Conservation (phyloP, 805 yeast species). For the Diddensiella santjacobensis region DNA sequence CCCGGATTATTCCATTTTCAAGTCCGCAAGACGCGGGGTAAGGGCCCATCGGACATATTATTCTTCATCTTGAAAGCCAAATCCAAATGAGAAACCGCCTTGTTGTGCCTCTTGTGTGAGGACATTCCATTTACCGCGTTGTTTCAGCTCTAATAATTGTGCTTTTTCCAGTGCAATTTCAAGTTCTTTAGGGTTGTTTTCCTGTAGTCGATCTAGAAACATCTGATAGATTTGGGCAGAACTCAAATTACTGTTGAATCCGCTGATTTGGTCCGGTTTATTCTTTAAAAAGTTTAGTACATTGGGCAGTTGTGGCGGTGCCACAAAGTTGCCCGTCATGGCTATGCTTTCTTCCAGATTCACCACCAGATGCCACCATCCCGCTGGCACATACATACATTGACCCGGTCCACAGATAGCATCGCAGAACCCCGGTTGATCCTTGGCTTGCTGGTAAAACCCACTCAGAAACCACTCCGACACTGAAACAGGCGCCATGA, state of each 20-base stretch:
- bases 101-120: slow-evolving; percentile 31
- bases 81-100: slow-evolving; percentile 37
- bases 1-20: too few species aligned
- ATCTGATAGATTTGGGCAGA: slow-evolving; percentile 59
- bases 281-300: slow-evolving; percentile 65
- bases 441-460: slow-evolving; percentile 54
- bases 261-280: slow-evolving; percentile 70
- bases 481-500: slow-evolving; percentile 84
- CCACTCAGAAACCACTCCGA: slow-evolving; percentile 90
- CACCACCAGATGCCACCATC: slow-evolving; percentile 97
- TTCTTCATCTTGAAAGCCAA: slow-evolving; percentile 27
- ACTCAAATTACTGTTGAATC: slow-evolving; percentile 47
- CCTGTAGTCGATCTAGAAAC: slow-evolving; percentile 49
- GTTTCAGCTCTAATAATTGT: slow-evolving; percentile 32
- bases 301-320: slow-evolving; percentile 53
- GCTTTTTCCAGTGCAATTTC: slow-evolving; percentile 36
- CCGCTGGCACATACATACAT: slow-evolving; percentile 86
- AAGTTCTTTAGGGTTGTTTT: slow-evolving; percentile 38
- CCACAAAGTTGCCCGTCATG: slow-evolving; percentile 84
- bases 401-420: slow-evolving; percentile 80
- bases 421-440: slow-evolving; percentile 46
- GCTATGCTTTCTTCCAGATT: slow-evolving; percentile 68
- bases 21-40: too few species aligned
- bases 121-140: slow-evolving; percentile 51
- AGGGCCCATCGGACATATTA: too few species aligned